These are phyloP conservation scores for Skeletonema costatum DNA, from an alignment of 108 stramenopile species.

Conservation along the genomic window DNA sequence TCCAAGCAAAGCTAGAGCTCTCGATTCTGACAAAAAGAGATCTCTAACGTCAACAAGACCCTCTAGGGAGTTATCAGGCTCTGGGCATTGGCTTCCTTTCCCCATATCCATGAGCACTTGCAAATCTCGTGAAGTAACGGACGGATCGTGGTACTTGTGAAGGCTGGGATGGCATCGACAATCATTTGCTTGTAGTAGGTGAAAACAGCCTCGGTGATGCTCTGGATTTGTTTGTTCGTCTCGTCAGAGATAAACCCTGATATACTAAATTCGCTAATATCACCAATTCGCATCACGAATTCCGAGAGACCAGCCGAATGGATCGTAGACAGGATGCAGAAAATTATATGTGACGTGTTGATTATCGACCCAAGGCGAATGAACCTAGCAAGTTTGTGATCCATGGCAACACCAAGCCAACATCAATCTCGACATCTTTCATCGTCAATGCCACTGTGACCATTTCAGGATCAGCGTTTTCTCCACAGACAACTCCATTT, in stretches of 20 bases:
- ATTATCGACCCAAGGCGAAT: constrained; percentile 48
- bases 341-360: constrained; percentile 35
- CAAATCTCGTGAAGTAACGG: constrained; percentile 44
- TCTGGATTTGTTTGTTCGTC: constrained; percentile 18
- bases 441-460: constrained; percentile 49
- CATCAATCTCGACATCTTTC: constrained; percentile 48
- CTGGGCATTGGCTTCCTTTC: constrained; percentile 23
- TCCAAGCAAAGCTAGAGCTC: constrained; percentile 30
- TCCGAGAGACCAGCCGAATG: constrained; percentile 37
- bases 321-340: constrained; percentile 36
- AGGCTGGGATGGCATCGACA: constrained; percentile 36
- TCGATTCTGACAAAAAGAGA: constrained; percentile 30
- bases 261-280: constrained; percentile 40
- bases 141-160: constrained; percentile 34
- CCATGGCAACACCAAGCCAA: constrained; percentile 62
- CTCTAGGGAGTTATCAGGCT: constrained; percentile 16
- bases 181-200: constrained; percentile 35
- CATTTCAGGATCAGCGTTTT: constrained; percentile 32
- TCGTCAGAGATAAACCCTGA: constrained; percentile 46
- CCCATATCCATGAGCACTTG: constrained; percentile 30
- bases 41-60: constrained; percentile 46
- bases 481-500: constrained; percentile 52
- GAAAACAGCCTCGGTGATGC: constrained; percentile 41
- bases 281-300: constrained; percentile 45
- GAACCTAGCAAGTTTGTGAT: constrained; percentile 42